Conservation (phyloP, 2,329 filamentous ascomycete species). For the Chaetothyriales sp. region DNA sequence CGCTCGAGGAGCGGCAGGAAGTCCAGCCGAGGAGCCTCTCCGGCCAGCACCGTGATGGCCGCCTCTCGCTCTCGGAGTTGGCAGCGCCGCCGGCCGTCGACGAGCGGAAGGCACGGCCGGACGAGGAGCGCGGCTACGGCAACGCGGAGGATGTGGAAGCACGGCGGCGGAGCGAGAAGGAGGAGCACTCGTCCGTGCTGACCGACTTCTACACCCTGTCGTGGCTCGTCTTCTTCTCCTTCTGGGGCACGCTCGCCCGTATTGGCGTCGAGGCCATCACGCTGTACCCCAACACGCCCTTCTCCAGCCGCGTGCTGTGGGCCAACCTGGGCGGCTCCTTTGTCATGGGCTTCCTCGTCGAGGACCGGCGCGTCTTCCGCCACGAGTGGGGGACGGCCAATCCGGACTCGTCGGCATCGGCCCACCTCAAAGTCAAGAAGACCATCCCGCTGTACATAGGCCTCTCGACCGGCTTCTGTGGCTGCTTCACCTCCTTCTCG, state of each 20-base stretch:
- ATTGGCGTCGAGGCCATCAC: slow-evolving; percentile 64
- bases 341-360: slow-evolving; percentile 64
- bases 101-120: background rate
- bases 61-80: background rate
- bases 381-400: slow-evolving; percentile 17
- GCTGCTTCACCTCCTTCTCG: slow-evolving; percentile 75
- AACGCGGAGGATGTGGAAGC: slow-evolving; percentile 77
- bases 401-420: slow-evolving; percentile 9
- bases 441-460: slow-evolving; percentile 72
- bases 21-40: background rate
- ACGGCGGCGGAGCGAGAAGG: slow-evolving; percentile 47
- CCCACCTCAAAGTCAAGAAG: slow-evolving; percentile 46
- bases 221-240: slow-evolving; percentile 68
- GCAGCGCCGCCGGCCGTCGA: background rate
- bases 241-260: slow-evolving; percentile 64
- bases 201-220: slow-evolving; percentile 41
- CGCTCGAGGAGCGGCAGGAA: background rate
- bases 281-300: slow-evolving; percentile 59
- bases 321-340: slow-evolving; percentile 68
- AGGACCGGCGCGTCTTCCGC: slow-evolving; percentile 59
- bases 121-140: slow-evolving; percentile 61
- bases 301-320: slow-evolving; percentile 62
- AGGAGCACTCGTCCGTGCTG: background rate
- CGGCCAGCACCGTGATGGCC: background rate
- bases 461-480: slow-evolving; percentile 68